These are phyloP conservation scores for Colletotrichum phormii DNA, from an alignment of 2,329 filamentous ascomycete genomes.

Conservation along the genomic window DNA sequence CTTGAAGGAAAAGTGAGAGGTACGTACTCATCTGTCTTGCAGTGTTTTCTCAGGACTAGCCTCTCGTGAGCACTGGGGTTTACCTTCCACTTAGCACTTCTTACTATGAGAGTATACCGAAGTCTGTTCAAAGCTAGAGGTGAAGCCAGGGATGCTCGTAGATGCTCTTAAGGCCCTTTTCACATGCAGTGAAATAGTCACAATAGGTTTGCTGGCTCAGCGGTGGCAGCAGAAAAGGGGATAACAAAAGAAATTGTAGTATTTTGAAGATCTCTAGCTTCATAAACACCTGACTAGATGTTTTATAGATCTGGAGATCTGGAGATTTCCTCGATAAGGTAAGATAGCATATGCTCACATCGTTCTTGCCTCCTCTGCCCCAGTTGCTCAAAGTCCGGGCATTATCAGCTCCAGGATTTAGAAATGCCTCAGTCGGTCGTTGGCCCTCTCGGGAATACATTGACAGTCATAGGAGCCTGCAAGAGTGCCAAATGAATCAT, in stretches of 20 bases:
- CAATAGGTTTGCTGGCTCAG: not conserved
- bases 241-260: not conserved
- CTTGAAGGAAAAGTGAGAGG: not conserved
- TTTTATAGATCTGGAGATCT: not conserved
- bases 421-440: no score
- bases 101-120: not conserved
- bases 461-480: not conserved
- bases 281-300: not conserved
- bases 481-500: constrained; percentile 8
- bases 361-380: not conserved
- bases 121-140: not conserved
- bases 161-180: not conserved
- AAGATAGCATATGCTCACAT: not conserved
- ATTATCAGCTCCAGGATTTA: no score
- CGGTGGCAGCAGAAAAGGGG: not conserved
- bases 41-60: not conserved
- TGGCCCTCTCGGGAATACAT: not conserved
- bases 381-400: not conserved
- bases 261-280: not conserved
- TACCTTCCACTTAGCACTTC: not conserved
- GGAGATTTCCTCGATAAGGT: not conserved
- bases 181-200: not conserved
- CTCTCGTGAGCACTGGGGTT: not conserved
- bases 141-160: not conserved
- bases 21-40: not conserved